A percentile compares a stretch with the other conserved stretches of the same genome.
Conservation (phyloP, 768 basidiomycete genomes). For the Lentinula guzmanii region DNA sequence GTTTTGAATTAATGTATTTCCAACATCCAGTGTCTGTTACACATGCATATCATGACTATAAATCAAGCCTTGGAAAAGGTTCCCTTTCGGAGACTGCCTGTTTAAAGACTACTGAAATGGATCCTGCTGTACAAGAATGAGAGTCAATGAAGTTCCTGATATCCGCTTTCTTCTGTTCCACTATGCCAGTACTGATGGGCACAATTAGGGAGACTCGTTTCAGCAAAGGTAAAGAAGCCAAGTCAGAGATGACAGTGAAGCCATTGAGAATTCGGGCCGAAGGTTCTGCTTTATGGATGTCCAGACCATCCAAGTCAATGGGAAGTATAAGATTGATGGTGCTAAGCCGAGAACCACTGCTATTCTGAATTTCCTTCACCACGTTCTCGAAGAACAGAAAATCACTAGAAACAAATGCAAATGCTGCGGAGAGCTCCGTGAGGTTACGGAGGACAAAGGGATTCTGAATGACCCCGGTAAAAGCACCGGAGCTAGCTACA, state of each 20-base stretch:
- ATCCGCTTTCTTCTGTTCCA: background rate
- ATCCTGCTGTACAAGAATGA: background rate
- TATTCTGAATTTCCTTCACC: background rate
- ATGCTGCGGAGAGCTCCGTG: background rate
- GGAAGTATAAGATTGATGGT: background rate
- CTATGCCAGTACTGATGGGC: background rate
- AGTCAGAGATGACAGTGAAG: background rate
- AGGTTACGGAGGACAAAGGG: background rate
- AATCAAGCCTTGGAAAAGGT: background rate
- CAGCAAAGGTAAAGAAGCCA: background rate
- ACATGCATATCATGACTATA: background rate
- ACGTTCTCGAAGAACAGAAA: background rate
- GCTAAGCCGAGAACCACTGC: background rate
- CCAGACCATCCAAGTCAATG: background rate
- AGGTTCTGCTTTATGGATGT: background rate
- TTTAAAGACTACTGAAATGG: background rate
- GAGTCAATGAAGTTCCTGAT: background rate
- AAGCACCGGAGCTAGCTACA: background rate
- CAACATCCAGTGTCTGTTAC: background rate
- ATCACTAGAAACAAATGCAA: background rate
- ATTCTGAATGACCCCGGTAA: background rate
- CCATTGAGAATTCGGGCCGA: too few relatives aligned
- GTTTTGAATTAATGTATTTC: too few relatives aligned
- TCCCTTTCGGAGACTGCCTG: background rate
- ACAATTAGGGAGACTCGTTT: background rate